Evolutionary conservation across 108 stramenopile genomes (phyloP).

Genomic region (Nitzschia palea): DNA sequence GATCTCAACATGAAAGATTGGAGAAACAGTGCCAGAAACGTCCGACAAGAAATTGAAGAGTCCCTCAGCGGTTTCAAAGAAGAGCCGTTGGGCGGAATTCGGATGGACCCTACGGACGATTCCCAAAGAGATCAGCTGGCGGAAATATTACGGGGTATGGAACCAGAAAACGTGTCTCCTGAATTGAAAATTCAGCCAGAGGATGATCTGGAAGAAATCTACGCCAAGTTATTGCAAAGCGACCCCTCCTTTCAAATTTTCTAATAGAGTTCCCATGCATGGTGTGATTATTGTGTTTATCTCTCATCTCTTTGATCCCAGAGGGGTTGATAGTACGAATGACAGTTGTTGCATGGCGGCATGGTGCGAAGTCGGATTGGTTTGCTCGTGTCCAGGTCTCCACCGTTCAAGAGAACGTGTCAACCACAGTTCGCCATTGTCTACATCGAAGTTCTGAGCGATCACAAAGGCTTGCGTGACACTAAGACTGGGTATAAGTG

Average conservation of each 20-base stretch:
- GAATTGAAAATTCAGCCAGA: slow-evolving; percentile 46
- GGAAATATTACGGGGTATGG: slow-evolving; percentile 42
- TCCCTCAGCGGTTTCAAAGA: slow-evolving; percentile 56
- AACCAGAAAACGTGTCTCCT: slow-evolving; percentile 38
- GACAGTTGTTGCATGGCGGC: not conserved
- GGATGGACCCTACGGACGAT: slow-evolving; percentile 57
- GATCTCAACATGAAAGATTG: slow-evolving; percentile 45
- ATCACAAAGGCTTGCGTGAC: not conserved
- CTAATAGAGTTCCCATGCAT: slow-evolving; percentile 17
- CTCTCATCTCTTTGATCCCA: not conserved
- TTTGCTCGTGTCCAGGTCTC: no score
- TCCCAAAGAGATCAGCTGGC: slow-evolving; percentile 38
- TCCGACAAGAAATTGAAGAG: slow-evolving; percentile 71
- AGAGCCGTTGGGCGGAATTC: slow-evolving; percentile 50
- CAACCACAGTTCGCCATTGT: not conserved
- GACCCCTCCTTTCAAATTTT: slow-evolving; percentile 57
- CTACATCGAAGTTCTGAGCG: not conserved
- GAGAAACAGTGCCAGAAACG: slow-evolving; percentile 35
- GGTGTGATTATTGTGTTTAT: not conserved
- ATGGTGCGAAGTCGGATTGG: no score
- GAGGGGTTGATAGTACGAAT: slow-evolving; percentile 4
- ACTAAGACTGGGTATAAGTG: slow-evolving; percentile 17
- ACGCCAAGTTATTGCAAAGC: slow-evolving; percentile 53
- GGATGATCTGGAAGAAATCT: slow-evolving; percentile 47
- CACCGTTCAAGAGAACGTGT: not conserved